These are phyloP conservation scores for Tolypocladium album DNA, from an alignment of 2,329 filamentous ascomycete species.

Conservation along the genomic window DNA sequence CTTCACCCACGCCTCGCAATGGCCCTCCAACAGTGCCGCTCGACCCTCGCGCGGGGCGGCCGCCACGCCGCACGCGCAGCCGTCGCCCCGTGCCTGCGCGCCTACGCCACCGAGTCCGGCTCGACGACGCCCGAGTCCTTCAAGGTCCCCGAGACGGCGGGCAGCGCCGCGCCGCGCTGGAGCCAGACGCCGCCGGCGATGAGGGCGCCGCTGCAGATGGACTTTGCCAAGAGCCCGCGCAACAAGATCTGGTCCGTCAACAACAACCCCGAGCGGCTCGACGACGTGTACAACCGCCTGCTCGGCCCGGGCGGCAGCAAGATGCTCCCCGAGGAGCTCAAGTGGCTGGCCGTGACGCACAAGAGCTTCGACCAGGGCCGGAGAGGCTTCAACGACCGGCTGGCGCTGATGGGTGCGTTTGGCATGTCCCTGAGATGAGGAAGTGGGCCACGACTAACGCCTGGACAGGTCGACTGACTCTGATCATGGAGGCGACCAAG, in stretches of 20 bases:
- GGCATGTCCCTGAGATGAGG: neutral
- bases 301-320: slow-evolving; percentile 63
- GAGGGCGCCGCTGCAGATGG: slow-evolving; percentile 58
- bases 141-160: slow-evolving; percentile 8
- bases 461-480: slow-evolving; percentile 21
- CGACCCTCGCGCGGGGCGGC: slow-evolving; percentile 15
- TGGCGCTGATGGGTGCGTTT: slow-evolving; percentile 72
- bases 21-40: slow-evolving; percentile 22
- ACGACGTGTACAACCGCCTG: slow-evolving; percentile 67
- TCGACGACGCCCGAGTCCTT: slow-evolving; percentile 13
- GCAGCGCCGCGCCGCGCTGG: slow-evolving; percentile 48
- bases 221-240: slow-evolving; percentile 40
- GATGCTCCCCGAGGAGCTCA: slow-evolving; percentile 78
- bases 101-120: slow-evolving; percentile 16
- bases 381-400: slow-evolving; percentile 85
- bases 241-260: slow-evolving; percentile 59
- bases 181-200: slow-evolving; percentile 57
- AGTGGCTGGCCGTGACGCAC: slow-evolving; percentile 94
- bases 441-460: slow-evolving; percentile 4
- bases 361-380: slow-evolving; percentile 96
- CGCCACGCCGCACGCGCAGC: slow-evolving; percentile 10
- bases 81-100: slow-evolving; percentile 13
- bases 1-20: slow-evolving; percentile 10
- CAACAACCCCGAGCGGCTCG: slow-evolving; percentile 59
- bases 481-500: slow-evolving; percentile 28